Conservation (phyloP, 192 early-diverging fungal genomes). For the Entrophospora sp. region DNA sequence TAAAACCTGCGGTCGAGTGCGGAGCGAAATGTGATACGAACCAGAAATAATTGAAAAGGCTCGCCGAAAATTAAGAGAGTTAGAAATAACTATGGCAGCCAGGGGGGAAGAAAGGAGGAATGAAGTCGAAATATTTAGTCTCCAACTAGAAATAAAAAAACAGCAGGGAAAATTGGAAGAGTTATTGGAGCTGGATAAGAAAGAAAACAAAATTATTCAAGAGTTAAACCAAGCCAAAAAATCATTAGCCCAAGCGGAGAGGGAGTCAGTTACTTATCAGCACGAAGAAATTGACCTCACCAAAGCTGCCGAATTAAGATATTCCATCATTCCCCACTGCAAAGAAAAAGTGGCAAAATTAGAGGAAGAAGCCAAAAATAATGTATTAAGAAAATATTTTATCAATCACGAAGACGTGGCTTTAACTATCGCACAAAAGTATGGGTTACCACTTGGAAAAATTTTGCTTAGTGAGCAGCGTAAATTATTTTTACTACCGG, state of each 20-base stretch:
- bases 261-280: conserved; percentile 76
- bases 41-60: conserved; percentile 98
- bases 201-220: too few relatives aligned
- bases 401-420: conserved; percentile 85
- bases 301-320: conserved; percentile 87
- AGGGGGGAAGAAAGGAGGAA: too few relatives aligned
- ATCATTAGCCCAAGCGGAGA: conserved; percentile 67
- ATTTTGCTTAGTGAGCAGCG: conserved; percentile 79
- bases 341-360: conserved; percentile 39
- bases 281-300: conserved; percentile 73
- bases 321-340: conserved; percentile 87
- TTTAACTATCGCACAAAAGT: conserved; percentile 89
- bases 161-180: too few relatives aligned
- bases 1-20: conserved; percentile 96
- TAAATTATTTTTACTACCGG: conserved; percentile 68
- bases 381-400: conserved; percentile 61
- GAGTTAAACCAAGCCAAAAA: too few relatives aligned
- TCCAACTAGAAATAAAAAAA: too few relatives aligned
- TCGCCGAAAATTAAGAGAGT: too few relatives aligned
- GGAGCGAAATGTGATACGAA: too few relatives aligned
- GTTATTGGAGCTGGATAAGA: too few relatives aligned
- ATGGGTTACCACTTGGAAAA: conserved; percentile 85
- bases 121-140: too few relatives aligned
- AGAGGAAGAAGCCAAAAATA: conserved; percentile 19
- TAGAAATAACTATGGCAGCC: too few relatives aligned